Conservation (phyloP, 768 basidiomycete genomes). For the Psilocybe azurescens region DNA sequence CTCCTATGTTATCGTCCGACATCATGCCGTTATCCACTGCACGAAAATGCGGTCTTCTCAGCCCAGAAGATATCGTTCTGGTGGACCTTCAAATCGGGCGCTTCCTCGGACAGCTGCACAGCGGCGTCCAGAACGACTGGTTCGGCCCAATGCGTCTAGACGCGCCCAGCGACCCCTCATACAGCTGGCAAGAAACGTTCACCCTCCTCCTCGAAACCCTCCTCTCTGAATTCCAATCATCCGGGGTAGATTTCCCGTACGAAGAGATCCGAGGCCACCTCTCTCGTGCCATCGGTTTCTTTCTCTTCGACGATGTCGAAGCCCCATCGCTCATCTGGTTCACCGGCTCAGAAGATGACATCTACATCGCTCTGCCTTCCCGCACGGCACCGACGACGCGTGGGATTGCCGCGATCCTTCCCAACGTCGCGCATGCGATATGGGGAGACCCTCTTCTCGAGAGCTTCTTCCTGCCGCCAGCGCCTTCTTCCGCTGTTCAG, state of each 20-base stretch:
- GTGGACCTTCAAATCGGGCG: conserved; percentile 68
- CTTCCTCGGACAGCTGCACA: conserved; percentile 67
- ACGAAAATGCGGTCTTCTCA: conserved; percentile 38
- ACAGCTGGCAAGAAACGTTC: conserved; percentile 82
- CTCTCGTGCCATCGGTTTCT: conserved; percentile 74
- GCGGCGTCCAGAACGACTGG: conserved; percentile 75
- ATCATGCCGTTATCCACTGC: conserved; percentile 44
- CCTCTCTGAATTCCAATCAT: conserved; percentile 43
- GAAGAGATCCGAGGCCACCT: conserved; percentile 53
- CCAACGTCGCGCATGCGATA: conserved; percentile 57
- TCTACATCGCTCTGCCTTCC: conserved; percentile 50
- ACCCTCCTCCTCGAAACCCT: conserved; percentile 60
- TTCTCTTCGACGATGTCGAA: conserved; percentile 79
- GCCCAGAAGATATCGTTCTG: conserved; percentile 42
- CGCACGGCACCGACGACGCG: neutral
- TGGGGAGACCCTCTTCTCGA: conserved; percentile 85
- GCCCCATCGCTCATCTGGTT: conserved; percentile 72
- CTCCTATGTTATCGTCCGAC: conserved; percentile 38
- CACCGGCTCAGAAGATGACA: conserved; percentile 61
- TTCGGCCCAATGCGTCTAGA: conserved; percentile 56
- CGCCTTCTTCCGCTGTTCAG: conserved; percentile 53
- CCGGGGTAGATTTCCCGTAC: conserved; percentile 39
- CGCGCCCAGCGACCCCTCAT: conserved; percentile 45
- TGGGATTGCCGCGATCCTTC: conserved; percentile 50
- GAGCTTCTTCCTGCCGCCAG: conserved; percentile 56